These are phyloP conservation scores for Phytophthora colocasiae DNA, from an alignment of 352 stramenopile genomes.

Conservation along the genomic window DNA sequence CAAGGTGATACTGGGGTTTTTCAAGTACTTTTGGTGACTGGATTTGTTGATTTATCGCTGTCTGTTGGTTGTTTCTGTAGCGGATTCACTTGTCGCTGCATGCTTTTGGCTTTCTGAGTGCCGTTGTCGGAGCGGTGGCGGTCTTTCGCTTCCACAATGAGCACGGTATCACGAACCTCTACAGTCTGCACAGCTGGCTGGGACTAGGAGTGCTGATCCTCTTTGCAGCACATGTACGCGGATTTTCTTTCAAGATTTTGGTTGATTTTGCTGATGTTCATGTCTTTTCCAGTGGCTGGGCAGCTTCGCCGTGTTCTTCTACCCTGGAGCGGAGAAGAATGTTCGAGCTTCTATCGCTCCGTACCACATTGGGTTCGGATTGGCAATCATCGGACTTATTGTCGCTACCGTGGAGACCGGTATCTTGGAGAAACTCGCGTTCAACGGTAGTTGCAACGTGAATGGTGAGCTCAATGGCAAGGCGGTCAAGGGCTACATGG, in stretches of 20 bases:
- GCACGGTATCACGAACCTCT: conserved; percentile 86
- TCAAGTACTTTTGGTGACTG: not conserved
- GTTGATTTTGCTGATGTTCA: conserved; percentile 5
- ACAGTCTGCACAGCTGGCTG: conserved; percentile 91
- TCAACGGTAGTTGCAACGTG: conserved; percentile 88
- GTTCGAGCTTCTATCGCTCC: conserved; percentile 53
- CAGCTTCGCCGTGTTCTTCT: conserved; percentile 81
- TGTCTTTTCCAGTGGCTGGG: conserved; percentile 52
- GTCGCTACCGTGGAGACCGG: conserved; percentile 71
- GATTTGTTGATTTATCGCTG: not conserved
- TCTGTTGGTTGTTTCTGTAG: conserved; percentile 22
- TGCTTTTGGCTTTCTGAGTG: conserved; percentile 64
- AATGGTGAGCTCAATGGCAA: conserved; percentile 66
- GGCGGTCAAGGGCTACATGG: conserved; percentile 77
- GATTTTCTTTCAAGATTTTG: not conserved
- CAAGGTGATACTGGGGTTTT: conserved; percentile 43
- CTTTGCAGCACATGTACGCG: conserved; percentile 54
- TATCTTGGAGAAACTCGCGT: conserved; percentile 85
- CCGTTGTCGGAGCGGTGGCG: conserved; percentile 63
- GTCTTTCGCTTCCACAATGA: conserved; percentile 91
- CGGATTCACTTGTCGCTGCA: conserved; percentile 81
- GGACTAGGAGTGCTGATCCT: conserved; percentile 69
- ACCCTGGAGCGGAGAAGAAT: conserved; percentile 58
- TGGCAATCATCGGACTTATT: conserved; percentile 70
- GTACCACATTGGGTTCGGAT: conserved; percentile 75